A percentile compares a stretch with the other conserved stretches of the same genome.
Conservation (phyloP, 805 yeast genomes). For the Saccharomycopsis sp. region DNA sequence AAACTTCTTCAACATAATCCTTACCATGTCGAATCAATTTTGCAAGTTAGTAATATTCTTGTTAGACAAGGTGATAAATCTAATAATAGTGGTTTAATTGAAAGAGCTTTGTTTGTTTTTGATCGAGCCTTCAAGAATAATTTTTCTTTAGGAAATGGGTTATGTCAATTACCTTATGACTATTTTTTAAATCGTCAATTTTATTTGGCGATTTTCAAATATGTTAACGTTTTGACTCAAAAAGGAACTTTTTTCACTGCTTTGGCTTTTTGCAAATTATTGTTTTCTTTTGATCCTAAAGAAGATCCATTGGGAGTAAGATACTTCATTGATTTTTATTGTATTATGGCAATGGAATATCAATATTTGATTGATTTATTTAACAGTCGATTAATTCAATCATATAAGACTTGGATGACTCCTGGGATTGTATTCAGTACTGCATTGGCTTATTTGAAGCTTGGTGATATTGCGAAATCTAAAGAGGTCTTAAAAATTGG, state of each 20-base stretch:
- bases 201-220: constrained; percentile 62
- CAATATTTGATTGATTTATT: constrained; percentile 49
- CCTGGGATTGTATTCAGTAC: constrained; percentile 62
- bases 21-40: constrained; percentile 66
- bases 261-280: constrained; percentile 57
- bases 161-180: constrained; percentile 66
- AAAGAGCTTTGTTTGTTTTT: constrained; percentile 67
- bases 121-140: constrained; percentile 59
- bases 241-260: constrained; percentile 75
- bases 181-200: constrained; percentile 67
- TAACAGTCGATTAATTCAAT: constrained; percentile 42
- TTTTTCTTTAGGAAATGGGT: constrained; percentile 43
- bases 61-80: constrained; percentile 70
- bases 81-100: constrained; percentile 63
- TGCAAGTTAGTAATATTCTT: constrained; percentile 67
- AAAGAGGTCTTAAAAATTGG: constrained; percentile 37
- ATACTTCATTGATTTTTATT: constrained; percentile 72
- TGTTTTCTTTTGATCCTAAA: constrained; percentile 60
- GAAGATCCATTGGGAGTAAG: constrained; percentile 83
- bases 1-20: constrained; percentile 48
- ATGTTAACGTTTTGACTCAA: constrained; percentile 59
- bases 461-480: constrained; percentile 36
- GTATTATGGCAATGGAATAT: constrained; percentile 54
- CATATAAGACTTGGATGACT: constrained; percentile 58
- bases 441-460: constrained; percentile 48